Conservation (phyloP, 345 rosid genomes). For the Leavenworthia alabamica region DNA sequence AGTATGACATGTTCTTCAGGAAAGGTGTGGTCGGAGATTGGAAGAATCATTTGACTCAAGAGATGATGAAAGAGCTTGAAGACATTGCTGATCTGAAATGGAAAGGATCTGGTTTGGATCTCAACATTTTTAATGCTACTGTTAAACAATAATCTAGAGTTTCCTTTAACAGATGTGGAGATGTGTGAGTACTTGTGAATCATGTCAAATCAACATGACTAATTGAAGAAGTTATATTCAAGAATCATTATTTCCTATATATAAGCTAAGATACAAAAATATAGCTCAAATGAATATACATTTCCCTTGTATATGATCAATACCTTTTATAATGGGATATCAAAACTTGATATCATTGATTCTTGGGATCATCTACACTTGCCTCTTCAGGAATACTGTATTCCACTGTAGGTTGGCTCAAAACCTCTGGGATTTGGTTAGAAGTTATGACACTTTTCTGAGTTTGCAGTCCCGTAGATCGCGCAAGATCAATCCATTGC, state of each 20-base stretch:
- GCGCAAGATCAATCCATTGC: constrained; percentile 99
- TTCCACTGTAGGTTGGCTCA: constrained; percentile 38
- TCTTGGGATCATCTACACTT: constrained; percentile 49
- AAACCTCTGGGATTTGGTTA: constrained; percentile 36
- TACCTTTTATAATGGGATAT: constrained; percentile 7
- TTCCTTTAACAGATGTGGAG: too few relatives aligned
- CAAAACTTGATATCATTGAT: too few relatives aligned
- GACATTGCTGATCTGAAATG: constrained; percentile 24
- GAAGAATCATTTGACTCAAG: constrained; percentile 32
- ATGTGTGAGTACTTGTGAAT: too few relatives aligned
- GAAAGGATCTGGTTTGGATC: constrained; percentile 26
- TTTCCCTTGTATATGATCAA: constrained; percentile 15
- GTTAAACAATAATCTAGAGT: background rate
- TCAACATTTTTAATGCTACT: constrained; percentile 10
- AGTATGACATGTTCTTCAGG: constrained; percentile 32
- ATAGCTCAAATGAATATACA: constrained; percentile 10
- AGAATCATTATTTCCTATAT: constrained; percentile 5
- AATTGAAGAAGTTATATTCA: constrained; percentile 3
- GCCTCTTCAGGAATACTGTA: constrained; percentile 53
- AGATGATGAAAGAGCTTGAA: constrained; percentile 32
- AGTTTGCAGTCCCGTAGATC: constrained; percentile 69
- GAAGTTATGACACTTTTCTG: constrained; percentile 40
- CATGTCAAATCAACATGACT: background rate
- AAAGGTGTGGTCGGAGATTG: constrained; percentile 41
- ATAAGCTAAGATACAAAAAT: constrained; percentile 12